Percentiles rank a stretch among this genome's conserved stretches.
phyloP scores from a whole-genome alignment of 108 stramenopile genomes.

The Mediolabrus comicus region DNA sequence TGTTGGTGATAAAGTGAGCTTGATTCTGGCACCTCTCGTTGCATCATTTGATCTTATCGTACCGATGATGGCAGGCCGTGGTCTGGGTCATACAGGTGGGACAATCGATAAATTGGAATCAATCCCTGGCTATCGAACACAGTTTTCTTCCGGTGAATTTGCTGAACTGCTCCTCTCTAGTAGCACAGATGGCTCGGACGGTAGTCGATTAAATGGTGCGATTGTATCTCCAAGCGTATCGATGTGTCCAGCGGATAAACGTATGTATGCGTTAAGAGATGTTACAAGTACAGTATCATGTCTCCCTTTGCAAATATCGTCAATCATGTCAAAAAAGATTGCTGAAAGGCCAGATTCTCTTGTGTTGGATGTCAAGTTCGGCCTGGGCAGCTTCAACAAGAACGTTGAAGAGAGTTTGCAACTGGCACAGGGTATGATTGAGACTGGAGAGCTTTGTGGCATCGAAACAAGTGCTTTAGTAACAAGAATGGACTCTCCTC shows the following conservation, averaged over 20 bases:
- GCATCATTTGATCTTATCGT: constrained; percentile 63
- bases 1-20: constrained; percentile 80
- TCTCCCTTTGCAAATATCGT: constrained; percentile 72
- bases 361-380: constrained; percentile 81
- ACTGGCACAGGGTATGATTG: constrained; percentile 67
- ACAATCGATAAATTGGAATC: constrained; percentile 87
- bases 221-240: constrained; percentile 59
- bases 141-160: constrained; percentile 52
- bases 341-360: constrained; percentile 78
- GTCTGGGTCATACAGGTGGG: constrained; percentile 85
- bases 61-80: constrained; percentile 87
- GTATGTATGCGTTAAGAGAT: constrained; percentile 83
- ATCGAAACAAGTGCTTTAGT: constrained; percentile 69
- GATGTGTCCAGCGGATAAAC: constrained; percentile 76
- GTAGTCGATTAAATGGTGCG: constrained; percentile 20
- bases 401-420: constrained; percentile 55
- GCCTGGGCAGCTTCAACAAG: constrained; percentile 49
- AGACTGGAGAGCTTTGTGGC: constrained; percentile 71
- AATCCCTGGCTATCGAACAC: constrained; percentile 67
- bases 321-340: constrained; percentile 86
- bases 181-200: not conserved
- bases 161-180: constrained; percentile 36
- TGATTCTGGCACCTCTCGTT: constrained; percentile 78
- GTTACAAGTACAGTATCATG: constrained; percentile 75
- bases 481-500: constrained; percentile 75